Conservation (phyloP, 345 rosid genomes). For the Populus pruinosa region DNA sequence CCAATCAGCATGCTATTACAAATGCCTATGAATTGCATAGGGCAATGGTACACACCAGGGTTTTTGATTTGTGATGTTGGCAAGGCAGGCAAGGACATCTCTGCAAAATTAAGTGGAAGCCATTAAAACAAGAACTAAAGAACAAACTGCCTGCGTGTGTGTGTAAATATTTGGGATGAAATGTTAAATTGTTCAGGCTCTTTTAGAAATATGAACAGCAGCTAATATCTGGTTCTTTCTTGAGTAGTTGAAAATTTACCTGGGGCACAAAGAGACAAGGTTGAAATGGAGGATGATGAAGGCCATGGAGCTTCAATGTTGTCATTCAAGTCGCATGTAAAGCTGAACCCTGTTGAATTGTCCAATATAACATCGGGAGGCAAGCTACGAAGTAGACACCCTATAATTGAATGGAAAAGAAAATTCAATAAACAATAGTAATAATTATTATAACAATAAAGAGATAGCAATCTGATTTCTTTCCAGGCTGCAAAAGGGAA, state of each 20-base stretch:
- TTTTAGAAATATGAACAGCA: neutral
- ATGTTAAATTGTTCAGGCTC: neutral
- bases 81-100: slow-evolving; percentile 95
- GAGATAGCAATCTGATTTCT: neutral
- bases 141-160: neutral
- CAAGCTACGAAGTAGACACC: slow-evolving; percentile 87
- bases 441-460: neutral
- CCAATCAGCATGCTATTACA: neutral
- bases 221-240: neutral
- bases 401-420: slow-evolving; percentile 30
- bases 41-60: slow-evolving; percentile 45
- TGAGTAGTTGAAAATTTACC: slow-evolving; percentile 39
- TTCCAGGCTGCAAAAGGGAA: neutral
- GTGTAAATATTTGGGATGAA: neutral
- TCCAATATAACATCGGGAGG: slow-evolving; percentile 80
- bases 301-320: slow-evolving; percentile 99
- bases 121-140: slow-evolving; percentile 1
- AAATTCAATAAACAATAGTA: slow-evolving; percentile 7
- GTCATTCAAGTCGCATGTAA: slow-evolving; percentile 93
- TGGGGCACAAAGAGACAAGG: slow-evolving; percentile 90
- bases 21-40: neutral
- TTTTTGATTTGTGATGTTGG: slow-evolving; percentile 81
- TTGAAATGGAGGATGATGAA: slow-evolving; percentile 70
- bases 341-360: slow-evolving; percentile 80
- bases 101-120: slow-evolving; percentile 40